phyloP scores from a whole-genome alignment of 768 basidiomycete genomes.

The Lyophyllum atratum region DNA sequence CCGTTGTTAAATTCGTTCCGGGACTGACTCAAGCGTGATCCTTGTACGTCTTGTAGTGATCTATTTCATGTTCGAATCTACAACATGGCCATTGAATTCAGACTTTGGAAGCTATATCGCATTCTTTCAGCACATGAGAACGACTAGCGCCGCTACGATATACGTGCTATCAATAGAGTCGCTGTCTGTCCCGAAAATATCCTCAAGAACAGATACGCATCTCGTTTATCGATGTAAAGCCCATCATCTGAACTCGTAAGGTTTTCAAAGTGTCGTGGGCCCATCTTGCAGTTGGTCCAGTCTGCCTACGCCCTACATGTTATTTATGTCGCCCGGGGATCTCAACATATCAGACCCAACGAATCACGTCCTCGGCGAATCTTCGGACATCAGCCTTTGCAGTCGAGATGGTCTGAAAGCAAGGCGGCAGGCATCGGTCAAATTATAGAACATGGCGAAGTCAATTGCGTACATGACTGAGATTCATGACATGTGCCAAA shows the following conservation, averaged over 20 bases:
- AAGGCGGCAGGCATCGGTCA: neutral
- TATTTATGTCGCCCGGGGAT: no score
- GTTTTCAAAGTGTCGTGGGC: no score
- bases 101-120: conserved; percentile 70
- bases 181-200: conserved; percentile 43
- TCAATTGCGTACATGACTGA: conserved; percentile 8
- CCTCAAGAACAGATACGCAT: no score
- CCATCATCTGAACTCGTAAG: no score
- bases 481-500: conserved; percentile 12
- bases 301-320: no score
- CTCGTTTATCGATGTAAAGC: no score
- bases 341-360: no score
- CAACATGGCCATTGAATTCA: conserved; percentile 57
- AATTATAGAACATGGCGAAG: neutral
- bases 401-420: neutral
- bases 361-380: conserved; percentile 5
- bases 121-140: conserved; percentile 63
- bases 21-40: neutral
- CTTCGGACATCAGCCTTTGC: neutral
- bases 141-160: conserved; percentile 26
- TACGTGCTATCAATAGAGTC: conserved; percentile 21
- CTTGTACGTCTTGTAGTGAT: neutral
- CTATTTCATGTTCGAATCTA: neutral
- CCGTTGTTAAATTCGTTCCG: neutral
- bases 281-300: no score